Evolutionary conservation across 225 moss, liverwort and hornwort genomes (phyloP).

Genomic region (Marchantia paleacea): DNA sequence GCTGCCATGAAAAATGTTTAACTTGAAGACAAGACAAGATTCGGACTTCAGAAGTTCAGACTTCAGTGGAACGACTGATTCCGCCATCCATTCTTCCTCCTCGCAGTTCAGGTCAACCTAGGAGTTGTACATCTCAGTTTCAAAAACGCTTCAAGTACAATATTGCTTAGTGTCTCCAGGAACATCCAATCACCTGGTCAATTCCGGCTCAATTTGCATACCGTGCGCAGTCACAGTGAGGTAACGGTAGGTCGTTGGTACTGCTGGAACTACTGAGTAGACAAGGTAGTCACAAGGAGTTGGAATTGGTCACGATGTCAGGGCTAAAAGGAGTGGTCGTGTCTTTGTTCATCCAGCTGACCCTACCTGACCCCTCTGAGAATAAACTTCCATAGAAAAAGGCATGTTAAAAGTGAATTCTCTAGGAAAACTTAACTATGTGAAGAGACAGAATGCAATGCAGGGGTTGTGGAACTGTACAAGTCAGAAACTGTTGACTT

Average conservation of each 20-base stretch:
- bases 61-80: neutral
- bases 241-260: neutral
- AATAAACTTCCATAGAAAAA: slow-evolving; percentile 11
- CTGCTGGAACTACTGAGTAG: slow-evolving; percentile 5
- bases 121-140: neutral
- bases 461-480: slow-evolving; percentile 4
- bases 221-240: neutral
- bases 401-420: slow-evolving; percentile 12
- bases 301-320: slow-evolving; percentile 10
- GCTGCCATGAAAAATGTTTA: neutral
- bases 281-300: neutral
- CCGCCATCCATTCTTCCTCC: neutral
- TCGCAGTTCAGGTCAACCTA: neutral
- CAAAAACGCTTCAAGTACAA: neutral
- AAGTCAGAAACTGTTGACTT: slow-evolving; percentile 23
- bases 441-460: neutral
- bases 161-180: neutral
- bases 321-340: neutral
- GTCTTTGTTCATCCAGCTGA: neutral
- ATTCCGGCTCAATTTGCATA: neutral
- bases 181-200: neutral
- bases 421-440: neutral
- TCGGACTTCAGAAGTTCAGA: no score
- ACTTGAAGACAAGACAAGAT: neutral
- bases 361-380: slow-evolving; percentile 9